phyloP scores from a whole-genome alignment of 306 rosid genomes.

The Begonia masoniana region DNA sequence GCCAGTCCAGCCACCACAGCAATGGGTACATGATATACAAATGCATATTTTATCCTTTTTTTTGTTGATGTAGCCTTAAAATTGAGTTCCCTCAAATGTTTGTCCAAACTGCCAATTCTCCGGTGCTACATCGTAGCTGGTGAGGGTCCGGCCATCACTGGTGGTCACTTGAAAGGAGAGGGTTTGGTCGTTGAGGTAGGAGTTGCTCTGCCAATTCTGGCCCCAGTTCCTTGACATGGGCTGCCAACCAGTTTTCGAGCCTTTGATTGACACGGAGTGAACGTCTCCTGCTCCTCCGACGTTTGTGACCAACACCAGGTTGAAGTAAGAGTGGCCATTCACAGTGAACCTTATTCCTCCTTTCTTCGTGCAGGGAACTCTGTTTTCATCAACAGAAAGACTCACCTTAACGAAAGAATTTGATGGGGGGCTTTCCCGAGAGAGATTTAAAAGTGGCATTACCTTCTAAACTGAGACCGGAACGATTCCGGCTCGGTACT shows the following conservation, averaged over 20 bases:
- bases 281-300: conserved; percentile 93
- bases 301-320: conserved; percentile 74
- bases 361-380: conserved; percentile 80
- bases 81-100: conserved; percentile 55
- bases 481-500: conserved; percentile 83
- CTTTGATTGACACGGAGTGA: conserved; percentile 79
- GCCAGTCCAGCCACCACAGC: conserved; percentile 72
- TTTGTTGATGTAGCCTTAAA: conserved; percentile 27
- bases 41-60: too few species aligned
- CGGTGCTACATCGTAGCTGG: conserved; percentile 46
- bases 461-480: conserved; percentile 93
- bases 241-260: conserved; percentile 78
- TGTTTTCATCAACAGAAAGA: conserved; percentile 13
- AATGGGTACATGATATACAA: conserved; percentile 8
- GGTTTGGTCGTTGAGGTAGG: conserved; percentile 70
- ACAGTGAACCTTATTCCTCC: conserved; percentile 87
- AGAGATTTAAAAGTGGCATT: too few species aligned
- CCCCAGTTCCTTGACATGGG: conserved; percentile 97
- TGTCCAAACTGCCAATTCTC: conserved; percentile 83
- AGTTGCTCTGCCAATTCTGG: conserved; percentile 94
- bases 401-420: too few species aligned
- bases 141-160: conserved; percentile 71
- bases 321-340: conserved; percentile 92
- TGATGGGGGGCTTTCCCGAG: too few species aligned
- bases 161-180: conserved; percentile 79